Evolutionary conservation across 768 basidiomycete genomes (phyloP), one percentile per base, ranked within the genome.

Genomic region (Rhizopogon vinicolor): DNA sequence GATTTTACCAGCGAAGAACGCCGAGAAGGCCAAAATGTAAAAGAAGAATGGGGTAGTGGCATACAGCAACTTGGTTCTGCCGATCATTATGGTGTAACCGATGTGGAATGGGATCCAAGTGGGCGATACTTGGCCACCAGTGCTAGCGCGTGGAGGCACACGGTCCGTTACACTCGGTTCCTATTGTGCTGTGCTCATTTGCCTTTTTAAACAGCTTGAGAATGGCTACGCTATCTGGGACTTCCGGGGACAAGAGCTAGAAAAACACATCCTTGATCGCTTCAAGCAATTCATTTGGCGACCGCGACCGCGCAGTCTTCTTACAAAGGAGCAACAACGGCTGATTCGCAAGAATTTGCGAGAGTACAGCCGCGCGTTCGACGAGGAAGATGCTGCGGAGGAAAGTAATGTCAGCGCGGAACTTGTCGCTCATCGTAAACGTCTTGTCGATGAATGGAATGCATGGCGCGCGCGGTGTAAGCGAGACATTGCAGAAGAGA

Each of bases 231-330:
- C 88, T 9, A 85, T 99, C 61, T 98, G 95, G 93, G 95, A 98
- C 74, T 98, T 97, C 83, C 89, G 89, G 52, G 97, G 96, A n/a
- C 88, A 92, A 70, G 92, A 96, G 69, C 78, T 94, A n/a, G 81
- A 89, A 68, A 90, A 91, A 68, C 86, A 87, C 50, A 84, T 93
- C 55, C 77, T 89, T 59, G 97, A 98, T 68, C 85, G 89, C 54
- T 98, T 99, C 83, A 99, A 99, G 77, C 97, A 99, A 71, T 93
- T 98, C 73, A 82, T 98, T 58, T 99, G 96, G 96, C 87, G 97
- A 37, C 95, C 96, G 25, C 87, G 97, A n/a, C 93, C 97, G 4
- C 83, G 85, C 10, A 89, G 91, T 3, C 74, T 98, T 50, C 78
- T 99, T 55, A 79, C 85, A 46, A 92, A 89, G 67, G 94, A 97